phyloP scores from a whole-genome alignment of 768 basidiomycete genomes.

The Lanmaoa pseudosensibilis region DNA sequence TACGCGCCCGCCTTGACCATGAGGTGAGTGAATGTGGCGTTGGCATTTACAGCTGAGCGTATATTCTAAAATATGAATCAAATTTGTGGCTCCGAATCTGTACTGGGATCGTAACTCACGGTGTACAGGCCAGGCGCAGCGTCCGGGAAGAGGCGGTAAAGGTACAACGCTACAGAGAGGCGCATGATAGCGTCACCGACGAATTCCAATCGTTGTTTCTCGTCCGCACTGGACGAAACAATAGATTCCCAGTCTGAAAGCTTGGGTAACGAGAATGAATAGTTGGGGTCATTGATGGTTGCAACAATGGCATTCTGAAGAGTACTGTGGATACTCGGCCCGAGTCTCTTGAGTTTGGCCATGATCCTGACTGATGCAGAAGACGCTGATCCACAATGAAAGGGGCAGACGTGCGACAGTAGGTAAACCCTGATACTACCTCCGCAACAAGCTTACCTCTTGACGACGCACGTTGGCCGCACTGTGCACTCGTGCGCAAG shows the following conservation, averaged over 20 bases:
- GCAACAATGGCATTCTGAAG: constrained; percentile 28
- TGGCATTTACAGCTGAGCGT: constrained; percentile 30
- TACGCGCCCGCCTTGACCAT: constrained; percentile 37
- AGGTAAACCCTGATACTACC: not conserved
- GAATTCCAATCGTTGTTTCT: constrained; percentile 47
- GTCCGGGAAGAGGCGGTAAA: constrained; percentile 36
- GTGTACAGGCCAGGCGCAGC: constrained; percentile 37
- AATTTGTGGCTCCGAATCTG: not conserved
- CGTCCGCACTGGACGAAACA: constrained; percentile 24
- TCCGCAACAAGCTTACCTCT: not conserved
- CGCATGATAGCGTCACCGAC: constrained; percentile 49
- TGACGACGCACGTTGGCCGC: not conserved
- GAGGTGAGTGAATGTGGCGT: constrained; percentile 39
- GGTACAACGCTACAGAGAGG: constrained; percentile 39
- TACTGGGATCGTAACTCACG: constrained; percentile 21
- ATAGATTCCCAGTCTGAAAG: constrained; percentile 32
- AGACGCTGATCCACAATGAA: not conserved
- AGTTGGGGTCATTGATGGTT: constrained; percentile 29
- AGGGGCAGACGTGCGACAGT: not conserved
- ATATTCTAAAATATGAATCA: constrained; percentile 19
- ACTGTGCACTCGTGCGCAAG: not conserved
- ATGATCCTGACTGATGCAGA: constrained; percentile 5
- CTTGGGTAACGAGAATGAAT: constrained; percentile 28
- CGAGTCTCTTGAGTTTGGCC: constrained; percentile 24
- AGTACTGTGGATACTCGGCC: constrained; percentile 5